phyloP scores from a whole-genome alignment of 148 eudicot species.

The Rhododendron ferrugineum region DNA sequence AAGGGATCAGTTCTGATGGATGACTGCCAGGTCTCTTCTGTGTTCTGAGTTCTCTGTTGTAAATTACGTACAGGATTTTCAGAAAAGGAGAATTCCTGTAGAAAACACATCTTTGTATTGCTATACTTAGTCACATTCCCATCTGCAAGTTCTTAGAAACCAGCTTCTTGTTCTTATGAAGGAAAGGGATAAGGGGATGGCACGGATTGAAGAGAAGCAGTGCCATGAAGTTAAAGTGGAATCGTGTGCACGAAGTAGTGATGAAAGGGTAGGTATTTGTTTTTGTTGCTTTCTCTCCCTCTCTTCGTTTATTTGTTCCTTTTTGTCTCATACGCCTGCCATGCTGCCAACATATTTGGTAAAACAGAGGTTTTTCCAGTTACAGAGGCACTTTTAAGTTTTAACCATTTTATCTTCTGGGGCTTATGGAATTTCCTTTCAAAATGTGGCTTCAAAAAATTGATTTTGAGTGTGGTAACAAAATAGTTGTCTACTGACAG shows the following conservation, averaged over 20 bases:
- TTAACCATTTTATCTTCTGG: background rate
- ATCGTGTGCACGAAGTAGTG: slow-evolving; percentile 13
- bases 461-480: background rate
- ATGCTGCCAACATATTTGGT: background rate
- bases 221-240: slow-evolving; percentile 20
- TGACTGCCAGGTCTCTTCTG: slow-evolving; percentile 38
- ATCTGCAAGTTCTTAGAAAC: slow-evolving; percentile 21
- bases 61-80: background rate
- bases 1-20: slow-evolving; percentile 19
- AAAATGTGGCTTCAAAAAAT: background rate
- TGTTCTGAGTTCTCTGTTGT: background rate
- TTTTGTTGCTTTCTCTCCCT: background rate
- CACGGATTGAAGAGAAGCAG: slow-evolving; percentile 29
- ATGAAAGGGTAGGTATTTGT: slow-evolving; percentile 29
- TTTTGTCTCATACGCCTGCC: background rate
- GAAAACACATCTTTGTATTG: background rate
- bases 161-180: slow-evolving; percentile 29
- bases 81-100: background rate
- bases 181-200: slow-evolving; percentile 35
- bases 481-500: slow-evolving; percentile 26
- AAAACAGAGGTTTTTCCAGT: background rate
- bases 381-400: background rate
- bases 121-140: background rate
- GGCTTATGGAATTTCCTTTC: background rate
- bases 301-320: background rate